Percentiles rank a stretch among this genome's conserved stretches.
Conservation (phyloP, 495 filamentous ascomycete genomes). For the Daldinia grandis region DNA sequence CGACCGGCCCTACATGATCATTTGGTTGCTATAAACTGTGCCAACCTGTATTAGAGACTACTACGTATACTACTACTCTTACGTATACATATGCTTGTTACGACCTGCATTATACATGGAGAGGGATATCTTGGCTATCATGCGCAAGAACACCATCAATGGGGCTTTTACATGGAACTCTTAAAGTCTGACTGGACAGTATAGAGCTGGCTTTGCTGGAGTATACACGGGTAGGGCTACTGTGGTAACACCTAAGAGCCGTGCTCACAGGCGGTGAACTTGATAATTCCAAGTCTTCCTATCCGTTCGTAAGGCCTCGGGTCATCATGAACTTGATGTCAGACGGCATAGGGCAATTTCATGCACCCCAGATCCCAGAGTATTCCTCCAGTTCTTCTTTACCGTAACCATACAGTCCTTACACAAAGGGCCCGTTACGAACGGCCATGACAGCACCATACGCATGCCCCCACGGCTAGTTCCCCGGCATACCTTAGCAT, state of each 20-base stretch:
- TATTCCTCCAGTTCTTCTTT: not conserved
- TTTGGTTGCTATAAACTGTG: not conserved
- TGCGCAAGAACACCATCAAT: no score
- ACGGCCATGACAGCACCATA: not conserved
- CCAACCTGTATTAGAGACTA: not conserved
- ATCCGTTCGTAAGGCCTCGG: not conserved
- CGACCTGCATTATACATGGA: not conserved
- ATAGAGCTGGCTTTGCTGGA: not conserved
- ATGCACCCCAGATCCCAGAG: not conserved
- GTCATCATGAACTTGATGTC: not conserved
- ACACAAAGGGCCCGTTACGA: not conserved
- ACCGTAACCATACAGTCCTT: not conserved
- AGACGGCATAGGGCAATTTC: not conserved
- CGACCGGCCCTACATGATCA: not conserved
- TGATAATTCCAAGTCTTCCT: not conserved
- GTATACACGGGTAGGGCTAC: not conserved
- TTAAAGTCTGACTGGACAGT: not conserved
- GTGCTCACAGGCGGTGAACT: not conserved
- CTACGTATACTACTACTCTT: not conserved
- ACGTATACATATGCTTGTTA: not conserved
- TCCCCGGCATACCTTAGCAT: not conserved
- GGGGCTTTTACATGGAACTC: not conserved
- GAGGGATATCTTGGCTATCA: no score
- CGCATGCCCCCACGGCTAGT: not conserved
- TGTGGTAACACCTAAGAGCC: not conserved